A percentile compares a stretch with the other conserved stretches of the same genome.
phyloP scores from a whole-genome alignment of 164 flowering plant species.

The Vitis rotundifolia region DNA sequence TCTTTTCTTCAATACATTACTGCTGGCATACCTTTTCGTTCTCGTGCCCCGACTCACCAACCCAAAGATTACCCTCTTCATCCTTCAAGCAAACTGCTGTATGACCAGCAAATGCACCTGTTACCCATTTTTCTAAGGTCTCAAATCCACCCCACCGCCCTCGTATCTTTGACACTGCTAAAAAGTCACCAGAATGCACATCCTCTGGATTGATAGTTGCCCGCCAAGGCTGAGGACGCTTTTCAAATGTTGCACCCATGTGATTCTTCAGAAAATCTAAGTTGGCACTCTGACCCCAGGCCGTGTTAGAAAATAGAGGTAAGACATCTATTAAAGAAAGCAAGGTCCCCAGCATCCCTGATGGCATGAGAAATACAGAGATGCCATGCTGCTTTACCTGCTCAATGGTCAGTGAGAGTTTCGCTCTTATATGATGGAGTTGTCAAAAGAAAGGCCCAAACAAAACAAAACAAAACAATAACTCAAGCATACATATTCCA shows the following conservation, averaged over 20 bases:
- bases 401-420: constrained; percentile 14
- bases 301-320: constrained; percentile 90
- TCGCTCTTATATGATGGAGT: constrained; percentile 1
- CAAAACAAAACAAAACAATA: not conserved
- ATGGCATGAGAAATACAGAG: constrained; percentile 98
- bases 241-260: constrained; percentile 96
- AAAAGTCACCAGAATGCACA: constrained; percentile 96
- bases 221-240: constrained; percentile 78
- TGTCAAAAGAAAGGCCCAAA: not conserved
- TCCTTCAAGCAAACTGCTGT: constrained; percentile 98
- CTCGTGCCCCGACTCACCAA: constrained; percentile 99
- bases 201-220: constrained; percentile 71
- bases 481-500: constrained; percentile 73
- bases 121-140: constrained; percentile 99
- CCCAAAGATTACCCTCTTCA: constrained; percentile 90
- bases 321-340: constrained; percentile 84
- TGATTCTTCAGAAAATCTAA: constrained; percentile 84
- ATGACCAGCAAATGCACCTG: constrained; percentile 99
- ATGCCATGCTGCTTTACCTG: constrained; percentile 98
- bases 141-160: constrained; percentile 99
- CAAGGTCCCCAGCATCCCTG: constrained; percentile 96
- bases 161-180: constrained; percentile 94
- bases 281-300: constrained; percentile 91
- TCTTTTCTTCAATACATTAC: not conserved
- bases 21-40: constrained; percentile 79